Base-by-base conservation (phyloP, 2,329 filamentous ascomycete species). In the Fusarium irregulare region DNA sequence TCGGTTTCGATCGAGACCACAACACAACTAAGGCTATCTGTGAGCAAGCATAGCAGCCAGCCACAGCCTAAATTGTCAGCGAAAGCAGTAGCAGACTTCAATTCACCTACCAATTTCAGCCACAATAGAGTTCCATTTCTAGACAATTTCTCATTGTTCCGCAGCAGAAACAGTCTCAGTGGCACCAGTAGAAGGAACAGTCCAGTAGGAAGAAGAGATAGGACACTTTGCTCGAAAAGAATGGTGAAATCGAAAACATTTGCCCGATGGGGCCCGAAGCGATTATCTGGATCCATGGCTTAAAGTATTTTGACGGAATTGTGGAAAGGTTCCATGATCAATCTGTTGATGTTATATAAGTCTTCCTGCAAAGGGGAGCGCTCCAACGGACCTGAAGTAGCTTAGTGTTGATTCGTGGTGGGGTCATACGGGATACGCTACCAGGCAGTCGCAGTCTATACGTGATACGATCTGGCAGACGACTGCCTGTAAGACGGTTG, bases 211-310 rank as follows among this genome's bases (percentile, higher is more conserved):
- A 77, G 56, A 6, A 77, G 61, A 13, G 76, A 78, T 6, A 78
- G 32, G 6, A 78, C 74, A 54, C 72, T 74, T 41, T 78, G 76
- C 18, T 78, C 76, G 48, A 78, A 78, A 11, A 76, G 64, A 10
- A 78, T 56, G 0, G 76, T 78, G 12, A 78, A 78, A 40, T 78
- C 77, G 18, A 78, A 78, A 27, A 65, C 37, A 6, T 73, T 76
- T 3, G 34, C 42, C 28, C 72, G 40, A 32, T 68, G 65, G 12
- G 77, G 76, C 7, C 77, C 76, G 20, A 78, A 77, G 1, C 48
- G 4, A 27, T 75, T 60, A 13, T 72, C 73, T 3, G 45, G 13
- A 11, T 44, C 27, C 62, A 72, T 73, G 41, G 7, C 1, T 7
- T 11, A n/a, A 12, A 6, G 6, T 20, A 4, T 14, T 2, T 10